phyloP scores from a whole-genome alignment of 495 filamentous ascomycete species.

The Penicillium ochrochloron region DNA sequence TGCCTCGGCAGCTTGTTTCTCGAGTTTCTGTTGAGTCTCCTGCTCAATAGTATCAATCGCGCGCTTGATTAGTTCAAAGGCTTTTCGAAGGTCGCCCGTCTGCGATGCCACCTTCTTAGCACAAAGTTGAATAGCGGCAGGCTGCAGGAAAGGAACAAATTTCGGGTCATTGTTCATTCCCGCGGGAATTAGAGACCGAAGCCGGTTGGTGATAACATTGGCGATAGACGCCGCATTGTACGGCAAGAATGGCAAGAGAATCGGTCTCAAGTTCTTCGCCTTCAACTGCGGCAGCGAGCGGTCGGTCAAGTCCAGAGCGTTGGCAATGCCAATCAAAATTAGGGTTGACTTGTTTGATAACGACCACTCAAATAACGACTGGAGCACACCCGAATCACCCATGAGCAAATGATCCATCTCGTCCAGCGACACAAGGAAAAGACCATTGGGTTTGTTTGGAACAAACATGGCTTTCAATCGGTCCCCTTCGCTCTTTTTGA shows the following conservation, averaged over 20 bases:
- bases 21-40: conserved; percentile 64
- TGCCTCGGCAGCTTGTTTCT: conserved; percentile 37
- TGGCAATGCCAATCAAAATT: conserved; percentile 89
- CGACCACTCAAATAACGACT: conserved; percentile 93
- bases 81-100: conserved; percentile 92
- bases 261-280: conserved; percentile 85
- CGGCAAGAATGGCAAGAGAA: conserved; percentile 87
- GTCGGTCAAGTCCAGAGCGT: conserved; percentile 93
- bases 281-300: conserved; percentile 94
- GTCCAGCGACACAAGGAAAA: conserved; percentile 84
- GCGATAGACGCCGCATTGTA: conserved; percentile 92
- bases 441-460: conserved; percentile 54
- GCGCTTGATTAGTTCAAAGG: conserved; percentile 89
- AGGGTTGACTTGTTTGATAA: conserved; percentile 76
- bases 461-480: conserved; percentile 67
- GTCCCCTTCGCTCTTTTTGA: conserved; percentile 57
- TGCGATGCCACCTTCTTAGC: conserved; percentile 92
- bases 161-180: conserved; percentile 53
- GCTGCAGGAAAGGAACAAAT: conserved; percentile 87
- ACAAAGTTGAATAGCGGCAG: conserved; percentile 88
- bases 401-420: conserved; percentile 94
- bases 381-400: conserved; percentile 82
- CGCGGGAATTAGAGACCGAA: conserved; percentile 68
- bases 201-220: conserved; percentile 79
- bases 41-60: conserved; percentile 88